Base-by-base conservation (phyloP, 257 asterid species). In the Penstemon eatonii region DNA sequence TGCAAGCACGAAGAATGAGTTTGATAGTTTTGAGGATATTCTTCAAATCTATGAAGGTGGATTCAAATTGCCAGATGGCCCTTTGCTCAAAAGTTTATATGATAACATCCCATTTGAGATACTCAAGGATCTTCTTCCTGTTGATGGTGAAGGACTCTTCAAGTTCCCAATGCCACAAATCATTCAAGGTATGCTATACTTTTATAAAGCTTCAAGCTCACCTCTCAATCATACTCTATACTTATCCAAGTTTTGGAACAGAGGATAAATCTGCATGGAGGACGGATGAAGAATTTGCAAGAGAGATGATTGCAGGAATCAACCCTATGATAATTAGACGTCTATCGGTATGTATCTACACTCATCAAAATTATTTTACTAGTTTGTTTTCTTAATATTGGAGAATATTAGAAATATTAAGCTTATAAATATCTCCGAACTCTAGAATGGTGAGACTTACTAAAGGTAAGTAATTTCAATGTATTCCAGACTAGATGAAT, bases 231-330 rank as follows among this genome's bases (percentile, higher is more conserved):
- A 50, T 6, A 13, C 10, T 8, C 44, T 36, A 6, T 3, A 36
- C 47, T 56, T 7, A 8, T 12, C 45, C 12, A 44, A 37, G 12
- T 42, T 38, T 33, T 54, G 43, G 62, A 1, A 11, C 76, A 88
- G 92, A 72, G 63, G 84, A 81, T 62, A 81, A 66, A 65, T 63
- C 82, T 58, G 90, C 96, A 0, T 88, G 96, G 96, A 83, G 85
- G 50, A 86, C 85, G 4, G 92, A 88, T 74, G 96, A 86, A 68
- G 96, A 88, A 63, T 86, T 88, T 66, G 82, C 86, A 3, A 73
- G 87, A 53, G 96, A 88, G 66, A 88, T 86, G 92, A 41, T 88
- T 42, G 92, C 90, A 0, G 96, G 92, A 68, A 56, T 82, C 58
- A 86, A 88, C 78, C 96, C 96, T 5, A 74, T 84, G 8, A 65